These are phyloP conservation scores for Arthrobotrys megalospora DNA, from an alignment of 2,329 filamentous ascomycete genomes.

Conservation along the genomic window DNA sequence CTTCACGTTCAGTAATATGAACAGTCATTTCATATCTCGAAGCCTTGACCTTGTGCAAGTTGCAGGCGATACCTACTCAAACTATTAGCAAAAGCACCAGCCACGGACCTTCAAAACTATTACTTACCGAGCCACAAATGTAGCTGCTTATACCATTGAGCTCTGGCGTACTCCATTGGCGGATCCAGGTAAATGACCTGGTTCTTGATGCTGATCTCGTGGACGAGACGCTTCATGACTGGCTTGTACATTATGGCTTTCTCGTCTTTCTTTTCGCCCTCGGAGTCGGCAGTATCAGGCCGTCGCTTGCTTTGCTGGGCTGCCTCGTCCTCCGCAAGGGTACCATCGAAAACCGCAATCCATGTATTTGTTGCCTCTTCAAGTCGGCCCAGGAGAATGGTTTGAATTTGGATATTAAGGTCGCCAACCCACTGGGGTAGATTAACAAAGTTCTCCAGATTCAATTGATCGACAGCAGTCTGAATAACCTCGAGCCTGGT, in stretches of 20 bases:
- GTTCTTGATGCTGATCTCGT: constrained; percentile 97
- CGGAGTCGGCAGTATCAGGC: constrained; percentile 53
- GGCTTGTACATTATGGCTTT: constrained; percentile 72
- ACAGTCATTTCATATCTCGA: constrained; percentile 93
- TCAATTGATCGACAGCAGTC: constrained; percentile 93
- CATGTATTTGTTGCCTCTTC: constrained; percentile 86
- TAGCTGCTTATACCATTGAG: constrained; percentile 92
- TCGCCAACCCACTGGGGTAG: constrained; percentile 89
- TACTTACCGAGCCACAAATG: constrained; percentile 85
- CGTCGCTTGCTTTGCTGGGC: constrained; percentile 52
- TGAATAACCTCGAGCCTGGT: constrained; percentile 87
- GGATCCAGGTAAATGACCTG: constrained; percentile 98
- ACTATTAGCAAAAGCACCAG: constrained; percentile 15
- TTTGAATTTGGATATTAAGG: constrained; percentile 88
- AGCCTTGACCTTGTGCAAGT: constrained; percentile 92
- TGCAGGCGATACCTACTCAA: constrained; percentile 79
- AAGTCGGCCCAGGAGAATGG: constrained; percentile 84
- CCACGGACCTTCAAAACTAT: neutral
- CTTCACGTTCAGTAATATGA: constrained; percentile 76
- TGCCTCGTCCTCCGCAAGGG: constrained; percentile 65
- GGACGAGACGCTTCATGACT: constrained; percentile 80
- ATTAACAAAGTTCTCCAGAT: constrained; percentile 95
- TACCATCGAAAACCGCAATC: constrained; percentile 85
- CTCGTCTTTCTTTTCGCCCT: constrained; percentile 64
- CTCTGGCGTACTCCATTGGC: constrained; percentile 89